Percentiles rank a stretch among this genome's conserved stretches.
phyloP scores from a whole-genome alignment of 1,284 basidiomycete genomes.

The Ceratobasidium sp. region DNA sequence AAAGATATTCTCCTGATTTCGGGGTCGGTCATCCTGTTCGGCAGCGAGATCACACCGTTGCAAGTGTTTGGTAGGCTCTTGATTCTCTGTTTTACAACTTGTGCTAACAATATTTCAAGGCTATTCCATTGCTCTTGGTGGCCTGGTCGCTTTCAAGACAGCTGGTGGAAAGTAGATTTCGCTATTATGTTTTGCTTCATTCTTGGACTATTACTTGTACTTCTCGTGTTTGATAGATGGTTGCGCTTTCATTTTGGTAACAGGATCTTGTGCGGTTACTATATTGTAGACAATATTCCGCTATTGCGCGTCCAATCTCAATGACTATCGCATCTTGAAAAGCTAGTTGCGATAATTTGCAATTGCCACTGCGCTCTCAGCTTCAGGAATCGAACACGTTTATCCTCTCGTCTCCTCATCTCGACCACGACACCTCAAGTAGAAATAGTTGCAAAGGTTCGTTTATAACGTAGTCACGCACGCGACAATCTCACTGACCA shows the following conservation, averaged over 20 bases:
- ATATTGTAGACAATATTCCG: conserved; percentile 42
- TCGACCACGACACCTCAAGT: neutral
- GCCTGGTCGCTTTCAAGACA: conserved; percentile 85
- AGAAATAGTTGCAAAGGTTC: neutral
- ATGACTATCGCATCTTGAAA: conserved; percentile 28
- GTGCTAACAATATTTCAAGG: conserved; percentile 59
- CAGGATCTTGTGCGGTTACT: conserved; percentile 25
- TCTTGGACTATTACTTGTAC: conserved; percentile 35
- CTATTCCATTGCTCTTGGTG: conserved; percentile 85
- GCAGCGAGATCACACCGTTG: conserved; percentile 80
- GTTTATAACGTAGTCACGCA: neutral
- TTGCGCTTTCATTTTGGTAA: conserved; percentile 22
- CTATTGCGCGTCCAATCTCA: conserved; percentile 15
- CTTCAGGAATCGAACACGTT: conserved; percentile 30
- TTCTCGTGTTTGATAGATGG: conserved; percentile 39
- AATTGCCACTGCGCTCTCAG: conserved; percentile 14
- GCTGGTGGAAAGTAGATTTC: conserved; percentile 71
- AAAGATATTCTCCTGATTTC: conserved; percentile 96
- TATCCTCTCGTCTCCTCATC: conserved; percentile 10
- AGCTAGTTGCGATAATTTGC: conserved; percentile 7
- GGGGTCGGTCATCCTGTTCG: conserved; percentile 89
- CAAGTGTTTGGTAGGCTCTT: conserved; percentile 83
- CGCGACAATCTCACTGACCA: conserved; percentile 3
- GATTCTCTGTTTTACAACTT: conserved; percentile 41
- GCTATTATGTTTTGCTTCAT: neutral